Base-by-base conservation (phyloP, 371 early-diverging fungal genomes). In the Mucor saturninus region DNA sequence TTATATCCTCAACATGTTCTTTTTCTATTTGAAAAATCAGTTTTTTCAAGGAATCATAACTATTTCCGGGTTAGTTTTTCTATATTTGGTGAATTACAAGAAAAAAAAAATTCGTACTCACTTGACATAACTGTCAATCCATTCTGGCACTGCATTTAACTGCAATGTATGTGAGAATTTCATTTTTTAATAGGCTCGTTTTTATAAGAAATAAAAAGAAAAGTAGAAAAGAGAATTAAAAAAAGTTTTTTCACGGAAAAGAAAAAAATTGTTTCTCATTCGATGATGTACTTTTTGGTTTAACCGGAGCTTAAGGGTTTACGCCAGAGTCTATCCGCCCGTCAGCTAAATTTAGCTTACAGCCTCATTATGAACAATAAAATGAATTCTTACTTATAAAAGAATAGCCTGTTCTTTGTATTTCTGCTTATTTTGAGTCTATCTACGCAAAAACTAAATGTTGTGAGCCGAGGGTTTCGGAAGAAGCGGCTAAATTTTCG, bases 131-230 rank as follows among this genome's bases (percentile, higher is more conserved):
- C 85, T 78, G 64, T 93, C 93, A 61, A 85, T 83, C 96, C 96
- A 96, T 68, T 95, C 95, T 43, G 95, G 95, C 37, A 91, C 93
- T 45, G 93, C 87, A 74, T 96, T 96, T 65, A 96, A 88, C 74
- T 90, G 89, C 54, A 96, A 83, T 30, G 89, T 84, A 75, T 92
- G 92, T 14, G 93, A 91, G 65, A 96, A 96, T 83, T 94, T 96
- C 95, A 96, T 95, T 62, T 50, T 52, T 28, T 31, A 61, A 26
- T 21, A 21, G 21, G 21, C 21, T 21, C 21, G 21, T 21, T 21
- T 21, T n/a, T 13, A 6, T 43, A 7, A 9, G 30, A 29, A 49
- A n/a, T 46, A 43, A 54, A 46, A 14, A 53, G 15, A 43, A 11
- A 56, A 37, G 56, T 43, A 32, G 49, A n/a, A 52, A 45, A 52